A percentile compares a stretch with the other conserved stretches of the same genome.
Evolutionary conservation across 2,329 filamentous ascomycete genomes (phyloP).

Genomic region (Pseudonectria buxi): DNA sequence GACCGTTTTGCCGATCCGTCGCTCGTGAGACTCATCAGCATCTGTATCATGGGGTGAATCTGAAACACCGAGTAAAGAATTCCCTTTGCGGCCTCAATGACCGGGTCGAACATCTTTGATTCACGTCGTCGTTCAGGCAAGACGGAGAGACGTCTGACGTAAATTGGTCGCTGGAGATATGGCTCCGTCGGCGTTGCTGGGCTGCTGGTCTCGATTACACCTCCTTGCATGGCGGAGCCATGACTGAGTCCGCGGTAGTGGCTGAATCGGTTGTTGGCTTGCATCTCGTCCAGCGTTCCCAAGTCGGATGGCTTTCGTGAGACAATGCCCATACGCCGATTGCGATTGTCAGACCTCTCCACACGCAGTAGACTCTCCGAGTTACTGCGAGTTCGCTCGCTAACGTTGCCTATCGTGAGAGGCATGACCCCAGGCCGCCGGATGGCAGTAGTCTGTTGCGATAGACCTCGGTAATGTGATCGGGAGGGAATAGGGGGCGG

Average conservation of each 20-base stretch:
- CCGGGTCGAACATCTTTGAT: slow-evolving; percentile 53
- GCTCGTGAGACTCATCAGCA: slow-evolving; percentile 54
- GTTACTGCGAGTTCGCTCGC: slow-evolving; percentile 61
- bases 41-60: slow-evolving; percentile 62
- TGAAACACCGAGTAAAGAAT: slow-evolving; percentile 62
- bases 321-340: slow-evolving; percentile 58
- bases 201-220: slow-evolving; percentile 38
- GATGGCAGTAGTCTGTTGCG: slow-evolving; percentile 57
- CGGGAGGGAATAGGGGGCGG: slow-evolving; percentile 68
- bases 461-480: slow-evolving; percentile 73
- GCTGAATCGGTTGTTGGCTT: slow-evolving; percentile 58
- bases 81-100: slow-evolving; percentile 59
- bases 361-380: slow-evolving; percentile 53
- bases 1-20: slow-evolving; percentile 55
- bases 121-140: slow-evolving; percentile 57
- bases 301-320: slow-evolving; percentile 54
- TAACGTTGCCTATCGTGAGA: slow-evolving; percentile 60
- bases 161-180: slow-evolving; percentile 51
- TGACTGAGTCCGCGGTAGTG: slow-evolving; percentile 62
- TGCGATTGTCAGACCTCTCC: slow-evolving; percentile 48
- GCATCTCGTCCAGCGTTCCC: slow-evolving; percentile 55
- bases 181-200: slow-evolving; percentile 55
- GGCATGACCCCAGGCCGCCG: slow-evolving; percentile 69
- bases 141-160: slow-evolving; percentile 56
- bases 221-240: slow-evolving; percentile 60